These are phyloP conservation scores for Hippophae rhamnoides DNA, from an alignment of 306 rosid species.

Conservation along the genomic window DNA sequence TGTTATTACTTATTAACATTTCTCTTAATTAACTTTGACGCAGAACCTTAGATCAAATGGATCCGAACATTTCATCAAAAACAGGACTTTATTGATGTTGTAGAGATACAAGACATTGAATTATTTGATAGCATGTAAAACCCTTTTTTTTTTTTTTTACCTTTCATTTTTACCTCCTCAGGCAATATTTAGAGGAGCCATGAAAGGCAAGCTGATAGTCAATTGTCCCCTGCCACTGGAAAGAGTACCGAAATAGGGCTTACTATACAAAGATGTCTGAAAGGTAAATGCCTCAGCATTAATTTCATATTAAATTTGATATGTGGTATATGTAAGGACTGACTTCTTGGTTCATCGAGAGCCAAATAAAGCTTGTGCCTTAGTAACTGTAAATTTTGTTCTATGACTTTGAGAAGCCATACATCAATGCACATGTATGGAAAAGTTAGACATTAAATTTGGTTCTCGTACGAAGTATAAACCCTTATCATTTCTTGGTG, in stretches of 20 bases:
- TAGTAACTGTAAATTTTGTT: no score
- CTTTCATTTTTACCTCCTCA: conserved; percentile 13
- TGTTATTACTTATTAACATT: no score
- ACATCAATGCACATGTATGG: no score
- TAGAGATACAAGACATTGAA: conserved; percentile 19
- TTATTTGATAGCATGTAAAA: conserved; percentile 2
- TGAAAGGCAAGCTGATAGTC: conserved; percentile 85
- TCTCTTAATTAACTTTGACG: background rate
- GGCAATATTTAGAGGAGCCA: conserved; percentile 80
- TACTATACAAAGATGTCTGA: conserved; percentile 62
- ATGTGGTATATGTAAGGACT: no score
- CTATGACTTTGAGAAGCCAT: no score
- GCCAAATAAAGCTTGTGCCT: no score
- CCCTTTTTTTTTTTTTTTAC: background rate
- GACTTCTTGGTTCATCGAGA: no score
- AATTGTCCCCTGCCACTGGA: conserved; percentile 62
- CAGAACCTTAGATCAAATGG: conserved; percentile 43
- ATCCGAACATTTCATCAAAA: conserved; percentile 31
- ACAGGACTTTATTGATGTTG: conserved; percentile 38
- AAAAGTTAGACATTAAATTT: no score
- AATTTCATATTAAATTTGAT: no score
- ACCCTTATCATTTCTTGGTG: no score
- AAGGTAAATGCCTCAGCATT: conserved; percentile 1
- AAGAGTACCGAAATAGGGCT: conserved; percentile 52
- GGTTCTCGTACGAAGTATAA: no score